A percentile compares a stretch with the other conserved stretches of the same genome.
phyloP scores from a whole-genome alignment of 202 grass and related monocot genomes.

The Carex sylvatica region DNA sequence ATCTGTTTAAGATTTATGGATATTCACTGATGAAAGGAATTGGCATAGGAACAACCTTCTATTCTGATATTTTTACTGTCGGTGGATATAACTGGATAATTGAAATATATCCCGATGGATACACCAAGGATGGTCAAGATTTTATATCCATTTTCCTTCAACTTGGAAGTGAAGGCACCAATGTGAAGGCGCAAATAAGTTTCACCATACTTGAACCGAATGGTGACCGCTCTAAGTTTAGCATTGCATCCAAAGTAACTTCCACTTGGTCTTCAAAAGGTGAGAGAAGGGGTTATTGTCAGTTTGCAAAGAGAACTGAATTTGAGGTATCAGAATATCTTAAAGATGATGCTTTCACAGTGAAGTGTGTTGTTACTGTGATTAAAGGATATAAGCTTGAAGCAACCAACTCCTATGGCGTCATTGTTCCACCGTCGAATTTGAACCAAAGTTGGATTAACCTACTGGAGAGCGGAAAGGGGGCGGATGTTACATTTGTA shows the following conservation, averaged over 20 bases:
- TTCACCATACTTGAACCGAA: background rate
- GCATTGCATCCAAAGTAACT: too few species aligned
- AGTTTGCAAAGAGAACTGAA: background rate
- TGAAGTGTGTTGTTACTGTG: background rate
- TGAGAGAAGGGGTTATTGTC: too few species aligned
- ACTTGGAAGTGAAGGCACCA: background rate
- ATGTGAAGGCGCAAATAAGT: background rate
- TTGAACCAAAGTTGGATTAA: background rate
- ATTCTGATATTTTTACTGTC: slow-evolving; percentile 31
- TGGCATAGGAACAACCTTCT: slow-evolving; percentile 26
- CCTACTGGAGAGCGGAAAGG: background rate
- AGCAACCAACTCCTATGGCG: too few species aligned
- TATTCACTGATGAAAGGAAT: slow-evolving; percentile 38
- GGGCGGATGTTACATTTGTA: background rate
- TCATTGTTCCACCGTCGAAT: background rate
- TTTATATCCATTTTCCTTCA: background rate
- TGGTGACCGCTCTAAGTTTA: background rate
- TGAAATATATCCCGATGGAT: slow-evolving; percentile 42
- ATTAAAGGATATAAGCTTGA: background rate
- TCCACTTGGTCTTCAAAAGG: too few species aligned
- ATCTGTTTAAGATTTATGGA: slow-evolving; percentile 37
- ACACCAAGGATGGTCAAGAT: background rate
- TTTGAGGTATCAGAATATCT: background rate
- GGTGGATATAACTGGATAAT: slow-evolving; percentile 31
- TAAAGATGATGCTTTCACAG: background rate